Evolutionary conservation across 2,329 filamentous ascomycete genomes (phyloP).

Genomic region (Diaporthe citrichinensis): DNA sequence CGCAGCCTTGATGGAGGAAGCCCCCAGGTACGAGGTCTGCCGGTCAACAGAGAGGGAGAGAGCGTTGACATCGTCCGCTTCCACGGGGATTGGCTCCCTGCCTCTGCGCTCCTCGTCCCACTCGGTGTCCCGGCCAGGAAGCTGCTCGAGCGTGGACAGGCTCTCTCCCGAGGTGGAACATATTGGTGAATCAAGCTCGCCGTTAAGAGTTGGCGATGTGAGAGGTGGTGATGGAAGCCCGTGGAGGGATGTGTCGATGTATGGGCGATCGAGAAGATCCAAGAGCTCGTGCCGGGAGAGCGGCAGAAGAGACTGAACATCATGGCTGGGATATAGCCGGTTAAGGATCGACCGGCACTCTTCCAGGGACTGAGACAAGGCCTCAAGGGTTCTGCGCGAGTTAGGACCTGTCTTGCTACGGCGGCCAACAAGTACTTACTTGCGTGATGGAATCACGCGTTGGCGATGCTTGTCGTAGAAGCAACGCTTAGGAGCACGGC

Average conservation of each 20-base stretch:
- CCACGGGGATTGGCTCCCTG: slow-evolving; percentile 69
- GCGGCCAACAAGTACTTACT: slow-evolving; percentile 65
- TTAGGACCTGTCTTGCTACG: slow-evolving; percentile 43
- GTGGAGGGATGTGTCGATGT: slow-evolving; percentile 54
- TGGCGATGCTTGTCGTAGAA: slow-evolving; percentile 86
- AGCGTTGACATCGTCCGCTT: slow-evolving; percentile 80
- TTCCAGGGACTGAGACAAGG: slow-evolving; percentile 74
- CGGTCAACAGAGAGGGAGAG: slow-evolving; percentile 73
- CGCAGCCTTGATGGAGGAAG: slow-evolving; percentile 82
- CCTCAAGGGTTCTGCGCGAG: slow-evolving; percentile 67
- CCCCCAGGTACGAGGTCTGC: slow-evolving; percentile 76
- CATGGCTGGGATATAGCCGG: slow-evolving; percentile 72
- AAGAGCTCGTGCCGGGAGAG: slow-evolving; percentile 73
- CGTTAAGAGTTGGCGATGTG: slow-evolving; percentile 59
- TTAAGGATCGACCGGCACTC: slow-evolving; percentile 75
- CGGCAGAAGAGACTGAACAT: slow-evolving; percentile 64
- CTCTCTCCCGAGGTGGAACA: slow-evolving; percentile 65
- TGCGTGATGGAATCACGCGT: slow-evolving; percentile 82
- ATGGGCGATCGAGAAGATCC: slow-evolving; percentile 65
- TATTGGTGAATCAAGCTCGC: slow-evolving; percentile 63
- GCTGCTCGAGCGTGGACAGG: slow-evolving; percentile 73
- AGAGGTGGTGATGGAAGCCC: slow-evolving; percentile 68
- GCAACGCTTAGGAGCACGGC: slow-evolving; percentile 83
- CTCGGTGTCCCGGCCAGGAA: slow-evolving; percentile 74
- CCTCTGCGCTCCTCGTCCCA: slow-evolving; percentile 76